Conservation (phyloP, 176 grass and related monocot genomes). For the Musa schizocarpa region DNA sequence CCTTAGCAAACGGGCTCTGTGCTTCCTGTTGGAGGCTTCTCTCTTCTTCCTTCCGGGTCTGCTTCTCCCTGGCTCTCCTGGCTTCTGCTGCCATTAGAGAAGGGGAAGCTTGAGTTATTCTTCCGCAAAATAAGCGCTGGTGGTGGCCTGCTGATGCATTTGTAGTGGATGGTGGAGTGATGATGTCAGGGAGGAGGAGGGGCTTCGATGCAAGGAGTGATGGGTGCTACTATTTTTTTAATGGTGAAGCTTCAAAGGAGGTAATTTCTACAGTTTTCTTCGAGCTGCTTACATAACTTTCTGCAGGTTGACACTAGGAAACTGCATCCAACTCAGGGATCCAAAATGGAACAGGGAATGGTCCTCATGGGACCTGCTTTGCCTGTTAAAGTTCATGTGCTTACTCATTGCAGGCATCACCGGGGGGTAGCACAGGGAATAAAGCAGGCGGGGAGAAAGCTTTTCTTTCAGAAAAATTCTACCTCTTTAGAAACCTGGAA, state of each 20-base stretch:
- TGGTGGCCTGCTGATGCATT: slow-evolving; percentile 15
- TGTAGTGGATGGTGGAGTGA: background rate
- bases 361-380: background rate
- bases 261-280: background rate
- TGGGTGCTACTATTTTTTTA: slow-evolving; percentile 16
- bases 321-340: background rate
- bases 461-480: slow-evolving; percentile 5
- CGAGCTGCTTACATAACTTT: background rate
- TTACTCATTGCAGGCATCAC: slow-evolving; percentile 19
- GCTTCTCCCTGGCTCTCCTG: background rate
- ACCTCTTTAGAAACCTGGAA: slow-evolving; percentile 1
- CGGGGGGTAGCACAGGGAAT: slow-evolving; percentile 23
- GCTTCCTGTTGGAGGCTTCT: background rate
- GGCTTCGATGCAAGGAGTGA: background rate
- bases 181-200: background rate
- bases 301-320: background rate
- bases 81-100: slow-evolving; percentile 15
- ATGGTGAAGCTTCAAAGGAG: slow-evolving; percentile 2
- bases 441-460: background rate
- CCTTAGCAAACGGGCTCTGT: background rate
- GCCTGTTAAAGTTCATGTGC: slow-evolving; percentile 16
- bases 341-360: background rate
- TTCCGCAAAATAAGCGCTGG: no score
- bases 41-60: background rate
- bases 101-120: background rate